Conservation (phyloP, 805 yeast species). For the Torulaspora quercuum region DNA sequence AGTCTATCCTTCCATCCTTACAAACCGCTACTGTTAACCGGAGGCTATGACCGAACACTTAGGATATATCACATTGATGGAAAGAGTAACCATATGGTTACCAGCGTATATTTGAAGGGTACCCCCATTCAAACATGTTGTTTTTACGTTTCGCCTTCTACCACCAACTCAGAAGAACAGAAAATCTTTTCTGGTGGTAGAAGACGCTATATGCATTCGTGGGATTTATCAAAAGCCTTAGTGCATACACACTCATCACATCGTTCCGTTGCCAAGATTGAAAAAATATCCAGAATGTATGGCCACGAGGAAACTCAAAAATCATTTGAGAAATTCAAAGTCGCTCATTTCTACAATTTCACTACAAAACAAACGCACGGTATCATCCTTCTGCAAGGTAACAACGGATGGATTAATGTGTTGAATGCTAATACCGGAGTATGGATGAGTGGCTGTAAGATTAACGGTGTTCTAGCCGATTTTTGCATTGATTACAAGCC, state of each 20-base stretch:
- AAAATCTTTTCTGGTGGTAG: conserved; percentile 81
- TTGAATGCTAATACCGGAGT: conserved; percentile 76
- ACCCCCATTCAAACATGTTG: conserved; percentile 75
- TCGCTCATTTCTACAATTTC: conserved; percentile 46
- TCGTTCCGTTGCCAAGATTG: conserved; percentile 46
- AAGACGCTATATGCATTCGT: conserved; percentile 84
- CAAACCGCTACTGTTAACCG: conserved; percentile 73
- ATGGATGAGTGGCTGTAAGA: conserved; percentile 80
- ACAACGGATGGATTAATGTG: conserved; percentile 87
- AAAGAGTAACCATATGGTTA: conserved; percentile 70
- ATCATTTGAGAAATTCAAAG: conserved; percentile 80
- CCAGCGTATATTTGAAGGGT: conserved; percentile 73
- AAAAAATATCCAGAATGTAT: conserved; percentile 82
- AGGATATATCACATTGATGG: conserved; percentile 91
- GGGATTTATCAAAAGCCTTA: conserved; percentile 72
- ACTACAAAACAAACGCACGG: conserved; percentile 48
- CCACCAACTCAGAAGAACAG: conserved; percentile 36
- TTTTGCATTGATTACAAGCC: conserved; percentile 44
- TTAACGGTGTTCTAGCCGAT: conserved; percentile 84
- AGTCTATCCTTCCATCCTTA: conserved; percentile 78
- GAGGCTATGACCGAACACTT: conserved; percentile 87
- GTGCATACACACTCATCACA: conserved; percentile 13
- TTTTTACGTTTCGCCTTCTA: conserved; percentile 30
- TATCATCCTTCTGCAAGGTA: conserved; percentile 71
- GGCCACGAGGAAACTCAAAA: conserved; percentile 86